Conservation (phyloP, 2,329 filamentous ascomycete species). For the Trichothecium sympodiale region DNA sequence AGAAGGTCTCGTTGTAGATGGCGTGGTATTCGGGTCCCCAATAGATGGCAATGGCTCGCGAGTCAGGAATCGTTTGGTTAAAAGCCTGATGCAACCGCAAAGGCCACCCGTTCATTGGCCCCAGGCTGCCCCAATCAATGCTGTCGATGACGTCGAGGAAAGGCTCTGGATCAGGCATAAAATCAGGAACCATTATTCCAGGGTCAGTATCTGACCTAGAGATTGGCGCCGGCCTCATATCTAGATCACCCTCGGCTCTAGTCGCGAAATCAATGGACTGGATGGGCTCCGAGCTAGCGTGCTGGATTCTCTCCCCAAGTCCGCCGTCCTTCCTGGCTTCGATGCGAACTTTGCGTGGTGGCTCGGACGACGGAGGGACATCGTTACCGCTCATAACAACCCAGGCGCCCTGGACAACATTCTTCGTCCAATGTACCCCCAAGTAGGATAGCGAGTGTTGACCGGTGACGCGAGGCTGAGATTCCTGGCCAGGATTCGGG, state of each 20-base stretch:
- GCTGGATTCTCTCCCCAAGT: conserved; percentile 8
- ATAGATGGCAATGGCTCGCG: conserved; percentile 46
- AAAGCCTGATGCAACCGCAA: conserved; percentile 32
- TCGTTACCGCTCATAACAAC: conserved; percentile 27
- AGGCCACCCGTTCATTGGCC: conserved; percentile 35
- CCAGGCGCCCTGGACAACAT: conserved; percentile 21
- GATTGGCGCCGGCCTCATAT: conserved; percentile 10
- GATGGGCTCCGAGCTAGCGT: background rate
- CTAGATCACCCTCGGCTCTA: background rate
- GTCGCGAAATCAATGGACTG: conserved; percentile 9
- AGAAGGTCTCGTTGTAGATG: conserved; percentile 59
- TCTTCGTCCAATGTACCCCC: conserved; percentile 25
- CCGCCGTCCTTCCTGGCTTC: conserved; percentile 12
- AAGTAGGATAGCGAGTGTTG: conserved; percentile 18
- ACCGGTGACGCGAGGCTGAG: background rate
- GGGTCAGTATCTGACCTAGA: conserved; percentile 20
- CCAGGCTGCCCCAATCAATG: conserved; percentile 35
- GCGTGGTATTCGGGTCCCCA: conserved; percentile 52
- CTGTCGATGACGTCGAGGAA: conserved; percentile 28
- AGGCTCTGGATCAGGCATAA: conserved; percentile 22
- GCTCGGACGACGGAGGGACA: conserved; percentile 17
- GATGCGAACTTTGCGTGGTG: conserved; percentile 18
- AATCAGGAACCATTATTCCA: conserved; percentile 20
- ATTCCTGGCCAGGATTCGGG: conserved; percentile 6
- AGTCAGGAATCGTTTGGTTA: conserved; percentile 31